Evolutionary conservation across 176 grass and related monocot genomes (phyloP).

Genomic region (Zea luxurians): DNA sequence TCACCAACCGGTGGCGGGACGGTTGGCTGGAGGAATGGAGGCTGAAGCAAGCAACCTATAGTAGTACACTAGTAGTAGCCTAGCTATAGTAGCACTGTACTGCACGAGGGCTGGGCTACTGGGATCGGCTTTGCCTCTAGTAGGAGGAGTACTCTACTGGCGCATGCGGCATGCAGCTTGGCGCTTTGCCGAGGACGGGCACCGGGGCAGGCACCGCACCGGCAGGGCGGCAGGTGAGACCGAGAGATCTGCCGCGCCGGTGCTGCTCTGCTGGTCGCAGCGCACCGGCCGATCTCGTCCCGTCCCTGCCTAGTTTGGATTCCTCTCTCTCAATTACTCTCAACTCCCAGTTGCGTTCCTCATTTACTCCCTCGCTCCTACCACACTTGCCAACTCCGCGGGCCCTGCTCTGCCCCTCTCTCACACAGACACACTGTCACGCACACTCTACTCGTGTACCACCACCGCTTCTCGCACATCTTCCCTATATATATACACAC

Average conservation of each 20-base stretch:
- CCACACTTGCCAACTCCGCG: conserved; percentile 24
- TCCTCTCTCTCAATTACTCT: not conserved
- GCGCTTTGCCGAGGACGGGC: conserved; percentile 17
- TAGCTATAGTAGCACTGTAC: not conserved
- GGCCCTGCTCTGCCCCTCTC: not conserved
- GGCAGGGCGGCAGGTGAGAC: conserved; percentile 1
- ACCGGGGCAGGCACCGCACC: conserved; percentile 7
- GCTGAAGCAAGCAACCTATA: not conserved
- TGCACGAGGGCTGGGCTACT: not conserved
- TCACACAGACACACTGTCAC: not conserved
- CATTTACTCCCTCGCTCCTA: conserved; percentile 33
- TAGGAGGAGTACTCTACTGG: not conserved
- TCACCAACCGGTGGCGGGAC: not conserved
- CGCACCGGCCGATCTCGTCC: not conserved
- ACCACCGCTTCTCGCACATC: not conserved
- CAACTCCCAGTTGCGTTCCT: not conserved
- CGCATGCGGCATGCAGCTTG: not conserved
- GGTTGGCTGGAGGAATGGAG: not conserved
- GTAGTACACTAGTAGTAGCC: not conserved
- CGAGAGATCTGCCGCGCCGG: not conserved
- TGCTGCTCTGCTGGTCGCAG: not conserved
- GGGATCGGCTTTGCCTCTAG: not conserved
- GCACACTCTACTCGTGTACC: not conserved
- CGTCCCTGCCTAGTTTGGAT: too few relatives aligned
- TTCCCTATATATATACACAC: not conserved